Evolutionary conservation across 306 rosid genomes (phyloP).

Genomic region (Cyamopsis tetragonoloba): DNA sequence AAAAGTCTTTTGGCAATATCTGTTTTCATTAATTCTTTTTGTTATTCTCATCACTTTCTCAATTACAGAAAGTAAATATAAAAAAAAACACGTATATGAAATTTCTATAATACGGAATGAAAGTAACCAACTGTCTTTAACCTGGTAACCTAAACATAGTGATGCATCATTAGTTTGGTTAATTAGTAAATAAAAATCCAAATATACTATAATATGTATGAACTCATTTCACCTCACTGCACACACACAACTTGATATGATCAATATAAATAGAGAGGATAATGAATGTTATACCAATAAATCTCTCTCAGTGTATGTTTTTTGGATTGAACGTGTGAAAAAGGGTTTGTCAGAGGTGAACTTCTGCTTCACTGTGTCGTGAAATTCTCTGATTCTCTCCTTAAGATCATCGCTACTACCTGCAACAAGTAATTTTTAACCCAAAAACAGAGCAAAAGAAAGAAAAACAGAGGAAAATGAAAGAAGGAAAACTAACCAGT

Average conservation of each 20-base stretch:
- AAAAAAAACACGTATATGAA: no score
- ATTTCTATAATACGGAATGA: no score
- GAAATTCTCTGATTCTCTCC: not conserved
- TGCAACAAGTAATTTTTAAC: not conserved
- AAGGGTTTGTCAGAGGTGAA: not conserved
- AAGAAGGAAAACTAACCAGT: not conserved
- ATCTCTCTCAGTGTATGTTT: conserved; percentile 1
- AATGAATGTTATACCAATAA: conserved; percentile 19
- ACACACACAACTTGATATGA: no score
- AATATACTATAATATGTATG: no score
- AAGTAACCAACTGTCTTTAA: no score
- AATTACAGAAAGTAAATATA: no score
- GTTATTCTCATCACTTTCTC: no score
- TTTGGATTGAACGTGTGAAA: not conserved
- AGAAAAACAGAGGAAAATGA: not conserved
- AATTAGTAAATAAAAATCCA: no score
- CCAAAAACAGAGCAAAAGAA: not conserved
- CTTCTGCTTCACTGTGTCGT: not conserved
- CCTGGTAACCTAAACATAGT: no score
- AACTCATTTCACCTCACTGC: no score
- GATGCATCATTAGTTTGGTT: no score
- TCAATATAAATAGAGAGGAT: not conserved
- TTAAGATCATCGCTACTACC: not conserved
- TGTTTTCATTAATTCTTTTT: not conserved
- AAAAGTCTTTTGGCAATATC: conserved; percentile 3